phyloP scores from a whole-genome alignment of 176 grass and related monocot genomes.

The Guadua angustifolia region DNA sequence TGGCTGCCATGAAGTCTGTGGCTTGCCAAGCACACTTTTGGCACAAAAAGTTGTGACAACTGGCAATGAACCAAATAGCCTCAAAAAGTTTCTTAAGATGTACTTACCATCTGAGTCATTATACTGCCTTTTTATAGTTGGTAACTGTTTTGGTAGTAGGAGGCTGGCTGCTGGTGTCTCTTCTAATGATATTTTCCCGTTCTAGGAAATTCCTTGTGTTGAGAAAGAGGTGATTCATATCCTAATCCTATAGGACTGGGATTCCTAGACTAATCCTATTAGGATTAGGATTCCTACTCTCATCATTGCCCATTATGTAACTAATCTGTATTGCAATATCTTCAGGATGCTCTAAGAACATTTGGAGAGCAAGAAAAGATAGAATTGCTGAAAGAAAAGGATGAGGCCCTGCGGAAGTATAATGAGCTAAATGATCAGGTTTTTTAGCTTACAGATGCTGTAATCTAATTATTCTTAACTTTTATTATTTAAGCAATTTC shows the following conservation, averaged over 20 bases:
- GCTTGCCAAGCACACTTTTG: background rate
- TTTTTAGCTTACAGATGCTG: constrained; percentile 21
- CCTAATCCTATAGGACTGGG: too few relatives aligned
- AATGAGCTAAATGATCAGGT: constrained; percentile 96
- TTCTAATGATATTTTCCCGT: background rate
- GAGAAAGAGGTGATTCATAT: too few relatives aligned
- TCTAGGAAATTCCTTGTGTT: background rate
- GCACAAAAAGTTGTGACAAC: background rate
- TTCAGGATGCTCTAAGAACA: constrained; percentile 67
- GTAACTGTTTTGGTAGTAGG: background rate
- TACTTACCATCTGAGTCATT: background rate
- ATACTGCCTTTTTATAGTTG: background rate
- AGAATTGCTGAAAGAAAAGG: constrained; percentile 64
- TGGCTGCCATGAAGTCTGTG: background rate
- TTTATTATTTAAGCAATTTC: background rate
- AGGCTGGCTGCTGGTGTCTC: background rate
- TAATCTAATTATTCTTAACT: background rate
- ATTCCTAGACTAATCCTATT: too few relatives aligned
- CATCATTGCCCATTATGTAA: background rate
- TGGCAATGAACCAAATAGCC: background rate
- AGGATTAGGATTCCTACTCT: too few relatives aligned
- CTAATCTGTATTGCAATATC: background rate
- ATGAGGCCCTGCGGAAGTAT: constrained; percentile 74
- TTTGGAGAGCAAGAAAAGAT: constrained; percentile 79
- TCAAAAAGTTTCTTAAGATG: background rate